Base-by-base conservation (phyloP, 139 green algal species). In the Coelastrella sp. region DNA sequence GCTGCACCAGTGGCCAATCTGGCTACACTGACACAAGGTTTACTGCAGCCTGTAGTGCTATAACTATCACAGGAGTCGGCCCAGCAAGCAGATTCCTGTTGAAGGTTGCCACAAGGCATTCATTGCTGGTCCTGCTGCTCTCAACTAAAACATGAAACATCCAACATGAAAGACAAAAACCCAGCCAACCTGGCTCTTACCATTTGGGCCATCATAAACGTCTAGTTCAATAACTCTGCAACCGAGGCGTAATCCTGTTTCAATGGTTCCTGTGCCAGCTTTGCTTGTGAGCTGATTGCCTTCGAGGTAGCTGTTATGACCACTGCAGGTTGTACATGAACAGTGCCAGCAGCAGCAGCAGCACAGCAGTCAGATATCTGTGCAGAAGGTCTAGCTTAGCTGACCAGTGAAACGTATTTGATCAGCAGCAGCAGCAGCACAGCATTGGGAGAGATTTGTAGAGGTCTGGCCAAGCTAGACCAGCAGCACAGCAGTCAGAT, bases 281-380 rank as follows among this genome's bases (percentile, higher is more conserved):
- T 32, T 87, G 32, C 61, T 77, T 4, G 85, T 90, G 20, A 90
- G 20, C 85, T 84, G 85, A 65, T 90, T 90, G 6, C 85, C 85
- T 61, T 90, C 73, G 8, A 90, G 85, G 73, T 90, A 90, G 58
- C 85, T 90, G 85, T 90, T 90, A 23, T 90, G 85, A 22, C 85
- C 85, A 54, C 85, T 90, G 73, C 84, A 87, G 59, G 54, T 16
- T 17, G 10, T 10, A 68, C 61, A 68, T 22, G 19, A 57, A 2
- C 74, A 75, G 80, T 10, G 20, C 6, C 11, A 56, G 59, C 59
- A 73, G 80, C 14, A 56, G 7, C 14, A 71, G 78, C 47, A 68
- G 6, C 23, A 8, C 47, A 5, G 7, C 54, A 32, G 5, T 84
- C 5, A 4, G 23, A 17, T 22, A 4, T 5, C n/a, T 60, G 74